These are phyloP conservation scores for Ganoderma lingzhi DNA, from an alignment of 1,284 basidiomycete species.

Conservation along the genomic window DNA sequence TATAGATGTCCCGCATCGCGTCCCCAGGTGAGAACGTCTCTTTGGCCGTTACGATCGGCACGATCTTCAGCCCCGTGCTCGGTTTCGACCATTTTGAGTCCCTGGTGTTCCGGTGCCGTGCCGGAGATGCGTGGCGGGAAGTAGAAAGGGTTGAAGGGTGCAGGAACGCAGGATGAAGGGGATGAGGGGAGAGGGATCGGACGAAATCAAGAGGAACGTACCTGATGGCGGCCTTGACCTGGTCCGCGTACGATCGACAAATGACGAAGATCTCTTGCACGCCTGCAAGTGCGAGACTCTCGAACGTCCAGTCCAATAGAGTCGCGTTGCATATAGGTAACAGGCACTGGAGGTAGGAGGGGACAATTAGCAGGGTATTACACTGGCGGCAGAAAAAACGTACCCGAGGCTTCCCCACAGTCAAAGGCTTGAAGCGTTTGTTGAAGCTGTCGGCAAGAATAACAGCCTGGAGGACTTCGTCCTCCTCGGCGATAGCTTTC, in stretches of 20 bases:
- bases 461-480: slow-evolving; percentile 89
- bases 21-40: slow-evolving; percentile 94
- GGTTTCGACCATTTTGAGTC: slow-evolving; percentile 85
- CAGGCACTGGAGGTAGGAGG: slow-evolving; percentile 70
- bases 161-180: neutral
- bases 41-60: slow-evolving; percentile 87
- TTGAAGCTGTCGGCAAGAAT: slow-evolving; percentile 96
- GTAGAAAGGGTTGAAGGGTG: slow-evolving; percentile 4
- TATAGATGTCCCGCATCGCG: slow-evolving; percentile 96
- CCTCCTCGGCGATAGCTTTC: slow-evolving; percentile 67
- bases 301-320: slow-evolving; percentile 95
- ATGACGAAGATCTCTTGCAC: slow-evolving; percentile 97
- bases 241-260: slow-evolving; percentile 86
- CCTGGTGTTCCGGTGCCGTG: slow-evolving; percentile 45
- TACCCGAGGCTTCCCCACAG: slow-evolving; percentile 83
- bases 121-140: slow-evolving; percentile 12
- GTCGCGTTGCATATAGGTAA: slow-evolving; percentile 95
- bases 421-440: slow-evolving; percentile 90
- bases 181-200: slow-evolving; percentile 23
- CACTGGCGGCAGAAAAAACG: slow-evolving; percentile 35
- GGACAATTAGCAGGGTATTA: slow-evolving; percentile 27
- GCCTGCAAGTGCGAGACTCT: slow-evolving; percentile 90
- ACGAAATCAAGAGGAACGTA: slow-evolving; percentile 42
- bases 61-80: slow-evolving; percentile 82
- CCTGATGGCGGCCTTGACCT: slow-evolving; percentile 85